Conservation (phyloP, 495 filamentous ascomycete genomes). For the Hyaloscypha variabilis region DNA sequence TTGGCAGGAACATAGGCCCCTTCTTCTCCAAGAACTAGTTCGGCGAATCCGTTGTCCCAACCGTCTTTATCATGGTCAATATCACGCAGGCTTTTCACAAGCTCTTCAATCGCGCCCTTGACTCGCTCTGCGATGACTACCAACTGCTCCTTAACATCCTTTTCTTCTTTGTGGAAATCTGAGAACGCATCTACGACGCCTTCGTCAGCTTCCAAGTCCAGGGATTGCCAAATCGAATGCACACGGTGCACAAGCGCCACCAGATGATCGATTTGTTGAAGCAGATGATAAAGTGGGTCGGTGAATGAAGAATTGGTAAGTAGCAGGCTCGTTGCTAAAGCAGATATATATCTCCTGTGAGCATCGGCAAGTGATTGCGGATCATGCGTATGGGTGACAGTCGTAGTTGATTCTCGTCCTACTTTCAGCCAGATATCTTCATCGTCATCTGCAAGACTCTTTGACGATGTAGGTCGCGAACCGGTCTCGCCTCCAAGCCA, state of each 20-base stretch:
- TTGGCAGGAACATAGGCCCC: slow-evolving; percentile 62
- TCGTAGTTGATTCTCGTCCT: slow-evolving; percentile 19
- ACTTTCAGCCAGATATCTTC: slow-evolving; percentile 30
- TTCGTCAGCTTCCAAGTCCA: slow-evolving; percentile 78
- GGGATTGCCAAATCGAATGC: slow-evolving; percentile 68
- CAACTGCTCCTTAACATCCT: slow-evolving; percentile 61
- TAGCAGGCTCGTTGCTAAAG: slow-evolving; percentile 68
- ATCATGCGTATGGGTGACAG: slow-evolving; percentile 60
- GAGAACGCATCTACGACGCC: slow-evolving; percentile 74
- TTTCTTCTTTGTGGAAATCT: slow-evolving; percentile 70
- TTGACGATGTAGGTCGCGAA: slow-evolving; percentile 6
- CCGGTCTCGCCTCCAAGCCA: slow-evolving; percentile 39
- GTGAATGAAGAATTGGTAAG: slow-evolving; percentile 72
- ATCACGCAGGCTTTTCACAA: slow-evolving; percentile 61
- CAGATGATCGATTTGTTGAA: slow-evolving; percentile 74
- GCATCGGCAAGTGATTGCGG: slow-evolving; percentile 81
- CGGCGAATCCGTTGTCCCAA: slow-evolving; percentile 40
- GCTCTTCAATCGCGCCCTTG: slow-evolving; percentile 61
- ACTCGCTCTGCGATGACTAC: slow-evolving; percentile 51
- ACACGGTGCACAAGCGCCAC: slow-evolving; percentile 73
- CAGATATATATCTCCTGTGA: slow-evolving; percentile 72
- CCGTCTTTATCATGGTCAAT: slow-evolving; percentile 52
- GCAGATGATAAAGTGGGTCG: slow-evolving; percentile 65
- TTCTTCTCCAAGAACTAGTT: slow-evolving; percentile 32
- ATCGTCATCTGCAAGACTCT: slow-evolving; percentile 18